Conservation (phyloP, 164 flowering plant species). For the Sedum album region DNA sequence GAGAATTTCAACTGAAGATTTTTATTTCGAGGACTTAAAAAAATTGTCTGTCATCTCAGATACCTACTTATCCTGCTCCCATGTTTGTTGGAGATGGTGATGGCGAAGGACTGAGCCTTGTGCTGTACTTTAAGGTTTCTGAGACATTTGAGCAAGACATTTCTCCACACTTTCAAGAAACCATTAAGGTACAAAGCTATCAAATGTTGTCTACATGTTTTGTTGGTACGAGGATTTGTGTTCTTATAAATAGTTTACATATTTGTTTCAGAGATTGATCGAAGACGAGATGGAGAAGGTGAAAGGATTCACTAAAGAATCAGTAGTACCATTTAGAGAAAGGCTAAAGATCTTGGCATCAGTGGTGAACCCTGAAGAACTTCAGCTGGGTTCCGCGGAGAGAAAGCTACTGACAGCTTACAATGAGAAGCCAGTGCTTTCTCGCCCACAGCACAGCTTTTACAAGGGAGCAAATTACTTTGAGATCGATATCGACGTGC, state of each 20-base stretch:
- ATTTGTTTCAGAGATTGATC: constrained; percentile 56
- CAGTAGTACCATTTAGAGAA: constrained; percentile 71
- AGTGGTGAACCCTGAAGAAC: constrained; percentile 81
- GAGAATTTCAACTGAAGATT: not conserved
- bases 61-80: constrained; percentile 85
- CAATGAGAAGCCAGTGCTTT: constrained; percentile 95
- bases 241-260: not conserved
- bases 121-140: constrained; percentile 70
- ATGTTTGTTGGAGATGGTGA: constrained; percentile 82
- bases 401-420: constrained; percentile 77
- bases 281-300: constrained; percentile 86
- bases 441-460: constrained; percentile 93
- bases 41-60: constrained; percentile 26
- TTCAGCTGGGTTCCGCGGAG: constrained; percentile 62
- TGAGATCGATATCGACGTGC: constrained; percentile 94
- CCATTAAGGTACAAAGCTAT: constrained; percentile 44
- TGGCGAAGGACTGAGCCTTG: constrained; percentile 95
- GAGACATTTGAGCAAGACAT: constrained; percentile 56
- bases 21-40: not conserved
- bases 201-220: not conserved
- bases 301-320: constrained; percentile 76
- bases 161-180: constrained; percentile 56
- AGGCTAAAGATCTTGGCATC: constrained; percentile 86
- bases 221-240: not conserved
- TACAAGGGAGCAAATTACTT: constrained; percentile 84